phyloP scores from a whole-genome alignment of 2,329 filamentous ascomycete species.

The Aureobasidium pullulans region DNA sequence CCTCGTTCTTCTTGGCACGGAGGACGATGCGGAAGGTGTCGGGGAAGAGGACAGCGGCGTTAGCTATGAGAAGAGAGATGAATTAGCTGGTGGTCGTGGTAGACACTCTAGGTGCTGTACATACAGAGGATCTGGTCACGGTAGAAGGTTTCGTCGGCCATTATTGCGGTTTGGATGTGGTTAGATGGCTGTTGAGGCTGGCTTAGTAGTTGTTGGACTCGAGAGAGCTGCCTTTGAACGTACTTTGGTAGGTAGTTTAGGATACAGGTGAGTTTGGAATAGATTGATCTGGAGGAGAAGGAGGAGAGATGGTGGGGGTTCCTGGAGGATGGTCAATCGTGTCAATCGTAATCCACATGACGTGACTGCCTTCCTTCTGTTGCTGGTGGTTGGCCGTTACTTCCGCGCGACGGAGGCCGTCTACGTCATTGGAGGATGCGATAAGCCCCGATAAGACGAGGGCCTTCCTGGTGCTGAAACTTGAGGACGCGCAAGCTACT shows the following conservation, averaged over 20 bases:
- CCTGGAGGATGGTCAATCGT: not conserved
- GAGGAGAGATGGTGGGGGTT: slow-evolving; percentile 2
- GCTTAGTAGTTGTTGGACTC: not conserved
- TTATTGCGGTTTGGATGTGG: not conserved
- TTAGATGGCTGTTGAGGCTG: not conserved
- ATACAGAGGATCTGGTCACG: slow-evolving; percentile 14
- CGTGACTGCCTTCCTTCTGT: not conserved
- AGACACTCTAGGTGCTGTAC: not conserved
- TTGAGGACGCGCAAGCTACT: not conserved
- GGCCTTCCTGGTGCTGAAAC: not conserved
- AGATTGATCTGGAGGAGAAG: not conserved
- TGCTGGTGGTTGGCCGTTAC: not conserved
- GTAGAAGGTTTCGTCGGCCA: slow-evolving; percentile 14
- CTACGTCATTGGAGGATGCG: not conserved
- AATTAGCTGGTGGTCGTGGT: not conserved
- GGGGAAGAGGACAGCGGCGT: slow-evolving; percentile 12
- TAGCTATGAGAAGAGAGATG: not conserved
- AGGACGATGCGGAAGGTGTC: slow-evolving; percentile 14
- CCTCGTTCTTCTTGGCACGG: not conserved
- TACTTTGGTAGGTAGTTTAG: not conserved
- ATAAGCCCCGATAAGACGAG: not conserved
- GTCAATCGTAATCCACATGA: not conserved
- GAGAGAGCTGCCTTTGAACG: not conserved
- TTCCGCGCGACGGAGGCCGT: not conserved
- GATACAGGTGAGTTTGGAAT: not conserved